A percentile compares a stretch with the other conserved stretches of the same genome.
phyloP scores from a whole-genome alignment of 1,139 yeast species.

The Yamadazyma membranifaciens region DNA sequence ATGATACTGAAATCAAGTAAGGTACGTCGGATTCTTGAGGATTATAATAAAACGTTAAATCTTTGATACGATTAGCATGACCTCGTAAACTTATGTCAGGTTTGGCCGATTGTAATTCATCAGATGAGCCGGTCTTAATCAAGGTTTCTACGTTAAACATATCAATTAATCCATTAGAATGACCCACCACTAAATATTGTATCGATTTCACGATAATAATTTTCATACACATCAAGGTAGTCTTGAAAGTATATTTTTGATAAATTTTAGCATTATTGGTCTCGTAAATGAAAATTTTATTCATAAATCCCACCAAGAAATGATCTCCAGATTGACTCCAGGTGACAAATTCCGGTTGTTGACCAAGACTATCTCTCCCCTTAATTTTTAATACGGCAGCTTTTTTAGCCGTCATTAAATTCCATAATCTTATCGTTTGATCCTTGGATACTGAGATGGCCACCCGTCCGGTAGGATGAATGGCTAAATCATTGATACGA shows the following conservation, averaged over 20 bases:
- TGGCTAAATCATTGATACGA: conserved; percentile 75
- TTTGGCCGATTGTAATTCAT: conserved; percentile 25
- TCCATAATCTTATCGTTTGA: conserved; percentile 85
- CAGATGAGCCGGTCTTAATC: conserved; percentile 15
- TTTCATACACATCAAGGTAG: conserved; percentile 71
- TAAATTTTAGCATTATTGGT: conserved; percentile 62
- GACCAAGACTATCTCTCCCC: conserved; percentile 63
- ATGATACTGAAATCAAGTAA: conserved; percentile 76
- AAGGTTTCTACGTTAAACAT: conserved; percentile 42
- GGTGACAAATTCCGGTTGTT: conserved; percentile 63
- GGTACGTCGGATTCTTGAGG: conserved; percentile 34
- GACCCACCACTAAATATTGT: conserved; percentile 66
- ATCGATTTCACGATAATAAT: conserved; percentile 40
- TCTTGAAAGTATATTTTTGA: conserved; percentile 46
- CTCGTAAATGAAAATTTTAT: conserved; percentile 62
- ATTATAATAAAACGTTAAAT: conserved; percentile 54
- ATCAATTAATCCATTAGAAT: conserved; percentile 68
- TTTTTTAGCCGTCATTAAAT: conserved; percentile 94
- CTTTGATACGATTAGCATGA: conserved; percentile 85
- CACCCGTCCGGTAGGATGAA: conserved; percentile 90
- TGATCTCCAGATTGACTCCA: conserved; percentile 64
- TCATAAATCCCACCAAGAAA: conserved; percentile 74
- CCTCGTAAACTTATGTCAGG: conserved; percentile 67
- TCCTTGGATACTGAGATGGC: conserved; percentile 90
- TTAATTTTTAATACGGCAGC: conserved; percentile 80